Evolutionary conservation across 169 alveolate species (phyloP).

Genomic region (Cryptosporidium baileyi): DNA sequence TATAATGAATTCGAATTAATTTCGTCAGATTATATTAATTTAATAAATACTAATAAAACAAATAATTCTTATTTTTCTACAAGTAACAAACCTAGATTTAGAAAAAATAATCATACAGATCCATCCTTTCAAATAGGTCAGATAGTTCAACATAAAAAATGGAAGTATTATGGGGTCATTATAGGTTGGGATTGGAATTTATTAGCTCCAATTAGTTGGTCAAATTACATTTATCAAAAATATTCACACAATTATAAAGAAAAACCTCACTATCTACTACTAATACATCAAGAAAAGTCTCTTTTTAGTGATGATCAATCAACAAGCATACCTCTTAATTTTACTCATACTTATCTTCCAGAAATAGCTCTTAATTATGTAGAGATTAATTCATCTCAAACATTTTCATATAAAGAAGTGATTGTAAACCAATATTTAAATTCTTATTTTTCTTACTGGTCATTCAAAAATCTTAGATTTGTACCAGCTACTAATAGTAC

Average conservation of each 20-base stretch:
- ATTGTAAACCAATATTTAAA: not conserved
- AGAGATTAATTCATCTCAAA: not conserved
- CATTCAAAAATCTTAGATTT: not conserved
- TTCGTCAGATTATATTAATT: not conserved
- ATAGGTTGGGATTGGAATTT: constrained; percentile 59
- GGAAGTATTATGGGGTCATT: constrained; percentile 61
- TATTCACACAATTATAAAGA: constrained; percentile 6
- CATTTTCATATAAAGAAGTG: not conserved
- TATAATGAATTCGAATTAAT: constrained; percentile 12
- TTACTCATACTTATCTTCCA: constrained; percentile 43
- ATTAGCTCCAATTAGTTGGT: constrained; percentile 28
- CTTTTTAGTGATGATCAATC: not conserved
- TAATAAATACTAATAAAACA: not conserved
- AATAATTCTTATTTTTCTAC: not conserved
- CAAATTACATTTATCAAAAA: constrained; percentile 6
- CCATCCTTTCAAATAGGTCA: constrained; percentile 33
- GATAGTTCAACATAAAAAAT: constrained; percentile 33
- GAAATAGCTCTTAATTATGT: constrained; percentile 14
- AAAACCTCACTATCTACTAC: constrained; percentile 47
- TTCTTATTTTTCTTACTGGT: constrained; percentile 42
- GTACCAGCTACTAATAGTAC: constrained; percentile 20
- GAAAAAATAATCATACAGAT: not conserved
- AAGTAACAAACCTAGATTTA: not conserved
- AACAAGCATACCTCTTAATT: not conserved
- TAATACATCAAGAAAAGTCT: constrained; percentile 15